A percentile compares a stretch with the other conserved stretches of the same genome.
Evolutionary conservation across 805 yeast species (phyloP).

Genomic region (Yarrowia sp.): DNA sequence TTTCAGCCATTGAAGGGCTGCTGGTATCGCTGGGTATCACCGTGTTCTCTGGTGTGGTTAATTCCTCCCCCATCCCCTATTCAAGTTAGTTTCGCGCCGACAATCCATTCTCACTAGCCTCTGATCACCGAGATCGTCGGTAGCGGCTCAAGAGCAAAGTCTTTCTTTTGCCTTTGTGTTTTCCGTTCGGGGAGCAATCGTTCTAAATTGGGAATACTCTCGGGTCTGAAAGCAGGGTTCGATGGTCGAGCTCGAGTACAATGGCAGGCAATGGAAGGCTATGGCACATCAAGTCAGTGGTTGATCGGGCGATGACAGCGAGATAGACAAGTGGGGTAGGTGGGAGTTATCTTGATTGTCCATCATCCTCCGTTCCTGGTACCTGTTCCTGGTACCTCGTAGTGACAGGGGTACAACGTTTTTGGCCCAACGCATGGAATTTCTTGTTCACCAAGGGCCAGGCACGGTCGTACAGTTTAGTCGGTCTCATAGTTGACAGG

Average conservation of each 20-base stretch:
- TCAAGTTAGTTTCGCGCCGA: not conserved
- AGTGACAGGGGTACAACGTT: slow-evolving; percentile 12
- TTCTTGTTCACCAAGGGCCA: not conserved
- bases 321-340: no score
- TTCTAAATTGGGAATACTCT: slow-evolving; percentile 10
- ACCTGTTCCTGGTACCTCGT: not conserved
- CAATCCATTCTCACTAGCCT: slow-evolving; percentile 30
- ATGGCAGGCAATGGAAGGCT: no score
- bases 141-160: slow-evolving; percentile 26
- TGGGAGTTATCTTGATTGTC: not conserved
- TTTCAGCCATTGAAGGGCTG: no score
- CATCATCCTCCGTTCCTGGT: not conserved
- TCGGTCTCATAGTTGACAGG: slow-evolving; percentile 30
- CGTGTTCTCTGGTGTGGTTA: no score
- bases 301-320: no score
- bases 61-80: no score
- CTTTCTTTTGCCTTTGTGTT: not conserved
- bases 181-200: slow-evolving; percentile 36
- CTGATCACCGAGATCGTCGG: slow-evolving; percentile 26
- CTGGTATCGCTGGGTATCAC: not conserved
- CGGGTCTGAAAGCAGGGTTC: slow-evolving; percentile 6
- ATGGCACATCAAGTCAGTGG: no score
- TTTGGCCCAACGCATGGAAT: not conserved
- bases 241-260: not conserved
- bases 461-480: not conserved